Conservation (phyloP, 345 rosid genomes). For the Sisymbrium altissimum region DNA sequence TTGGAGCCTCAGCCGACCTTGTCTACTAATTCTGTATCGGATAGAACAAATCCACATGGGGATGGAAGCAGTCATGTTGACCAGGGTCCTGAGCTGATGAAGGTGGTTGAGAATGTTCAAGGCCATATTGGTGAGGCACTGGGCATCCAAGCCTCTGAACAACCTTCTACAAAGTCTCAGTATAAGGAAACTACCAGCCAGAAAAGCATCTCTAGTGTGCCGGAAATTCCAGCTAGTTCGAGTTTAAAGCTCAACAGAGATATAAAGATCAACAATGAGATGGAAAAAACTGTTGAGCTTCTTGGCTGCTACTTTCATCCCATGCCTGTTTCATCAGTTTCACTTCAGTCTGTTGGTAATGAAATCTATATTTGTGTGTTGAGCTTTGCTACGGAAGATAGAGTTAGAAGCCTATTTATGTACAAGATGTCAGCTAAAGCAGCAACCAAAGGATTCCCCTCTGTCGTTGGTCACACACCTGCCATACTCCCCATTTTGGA, state of each 20-base stretch:
- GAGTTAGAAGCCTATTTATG: constrained; percentile 49
- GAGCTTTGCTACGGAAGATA: constrained; percentile 50
- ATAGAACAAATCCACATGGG: constrained; percentile 11
- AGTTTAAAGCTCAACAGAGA: constrained; percentile 35
- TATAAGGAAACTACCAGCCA: constrained; percentile 26
- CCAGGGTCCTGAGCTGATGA: constrained; percentile 20
- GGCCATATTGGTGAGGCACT: constrained; percentile 28
- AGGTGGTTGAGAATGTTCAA: constrained; percentile 30
- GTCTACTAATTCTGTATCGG: constrained; percentile 30
- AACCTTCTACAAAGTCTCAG: constrained; percentile 25
- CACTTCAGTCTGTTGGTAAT: constrained; percentile 46
- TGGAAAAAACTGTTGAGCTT: constrained; percentile 44
- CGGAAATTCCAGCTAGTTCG: constrained; percentile 33
- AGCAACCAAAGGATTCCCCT: constrained; percentile 61
- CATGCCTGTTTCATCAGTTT: constrained; percentile 52
- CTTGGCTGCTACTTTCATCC: constrained; percentile 84
- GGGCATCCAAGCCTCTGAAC: constrained; percentile 31
- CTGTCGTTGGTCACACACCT: constrained; percentile 60
- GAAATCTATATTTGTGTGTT: constrained; percentile 57
- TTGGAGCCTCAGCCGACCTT: constrained; percentile 32
- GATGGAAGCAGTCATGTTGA: constrained; percentile 29
- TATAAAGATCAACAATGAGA: constrained; percentile 44
- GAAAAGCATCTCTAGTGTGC: constrained; percentile 18
- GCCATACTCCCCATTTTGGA: constrained; percentile 44
- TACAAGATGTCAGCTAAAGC: constrained; percentile 56